Evolutionary conservation across 495 filamentous ascomycete species (phyloP), one percentile per base, ranked within the genome.

Genomic region (Annulohypoxylon stygium): DNA sequence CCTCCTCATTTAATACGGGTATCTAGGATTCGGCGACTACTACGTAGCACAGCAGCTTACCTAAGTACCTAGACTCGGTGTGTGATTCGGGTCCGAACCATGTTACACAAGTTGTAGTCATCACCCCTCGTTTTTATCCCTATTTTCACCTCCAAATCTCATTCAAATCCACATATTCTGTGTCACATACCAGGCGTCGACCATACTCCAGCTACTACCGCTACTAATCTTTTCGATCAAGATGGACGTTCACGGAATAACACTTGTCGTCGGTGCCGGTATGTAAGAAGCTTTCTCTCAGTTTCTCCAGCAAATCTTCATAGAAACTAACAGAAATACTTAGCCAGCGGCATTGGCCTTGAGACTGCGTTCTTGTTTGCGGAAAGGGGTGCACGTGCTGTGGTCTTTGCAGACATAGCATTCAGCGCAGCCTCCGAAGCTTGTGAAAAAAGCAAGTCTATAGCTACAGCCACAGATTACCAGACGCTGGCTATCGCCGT

Each of bases 291-390:
- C 0, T 14, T 66, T 20, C 41, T 25, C 4, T 0, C 5, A 66
- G 11, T 23, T 5, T 3, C n/a, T 58, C 25, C 8, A 16, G 20
- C 37, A 1, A 11, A 14, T 9, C 16, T 9, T 9, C 48, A 9
- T 67, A 4, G 26, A 14, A 2, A 10, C 14, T 8, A 12, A 11
- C 6, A 30, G 11, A 5, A 14, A 33, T 54, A 8, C 33, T 16
- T 7, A 78, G 66, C 65, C 41, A 73, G 79, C 16, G 81, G 78
- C 7, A 80, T 82, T 51, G 81, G 81, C 7, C 67, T 61, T 7
- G 78, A 79, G 36, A 71, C 73, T 6, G 78, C 72, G 3, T 66
- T 76, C 12, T 70, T 67, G 1, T 81, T 80, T 41, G 81, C 81
- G 3, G 79, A 77, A 50, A 78, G 75, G 30, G 81, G 81, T 8